Base-by-base conservation (phyloP, 768 basidiomycete species). In the Pilatotrama ljubarskyi region DNA sequence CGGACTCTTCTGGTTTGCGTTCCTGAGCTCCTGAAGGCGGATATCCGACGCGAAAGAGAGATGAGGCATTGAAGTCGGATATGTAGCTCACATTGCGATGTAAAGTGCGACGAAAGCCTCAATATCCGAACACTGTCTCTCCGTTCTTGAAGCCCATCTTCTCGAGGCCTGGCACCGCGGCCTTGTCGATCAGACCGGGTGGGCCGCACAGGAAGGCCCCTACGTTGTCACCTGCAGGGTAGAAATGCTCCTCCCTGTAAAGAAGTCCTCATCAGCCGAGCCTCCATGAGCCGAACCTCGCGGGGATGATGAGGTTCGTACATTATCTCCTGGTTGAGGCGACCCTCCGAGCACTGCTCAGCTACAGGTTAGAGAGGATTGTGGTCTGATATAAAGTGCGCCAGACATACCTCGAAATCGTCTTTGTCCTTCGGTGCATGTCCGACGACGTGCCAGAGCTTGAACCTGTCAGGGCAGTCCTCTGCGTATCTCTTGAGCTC, bases 111-210 rank as follows among this genome's bases (percentile, higher is more conserved):
- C 17, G 2, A 5, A 25, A 14, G 9, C 22, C 29, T 56, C 57
- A 67, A 51, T 47, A 68, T 1, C 67, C 65, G 32, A 68, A 68
- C 5, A 68, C 15, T 20, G 58, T 61, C 54, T 66, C 54, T 8
- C 65, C 65, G 7, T 68, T 57, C 51, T 64, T 46, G 43, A 68
- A 68, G 26, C 67, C 67, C 49, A 66, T 48, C 56, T 68, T 44
- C 58, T 64, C 48, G 42, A 68, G 50, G 2, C 52, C 65, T 3
- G 64, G 67, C 13, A 66, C 15, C 3, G 65, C 67, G 1, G 58
- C 64, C 46, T 66, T 66, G 54, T 68, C 67, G 37, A 68, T 64
- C 15, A 68, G 49, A 9, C 64, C 63, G 7, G 62, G 65, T 0
- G 67, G 67, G 1, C 67, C 67, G 58, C 67, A 68, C 22, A 68